Evolutionary conservation across 805 yeast genomes (phyloP), one percentile per base, ranked within the genome.

Genomic region (Crinitomyces ghanaensis): DNA sequence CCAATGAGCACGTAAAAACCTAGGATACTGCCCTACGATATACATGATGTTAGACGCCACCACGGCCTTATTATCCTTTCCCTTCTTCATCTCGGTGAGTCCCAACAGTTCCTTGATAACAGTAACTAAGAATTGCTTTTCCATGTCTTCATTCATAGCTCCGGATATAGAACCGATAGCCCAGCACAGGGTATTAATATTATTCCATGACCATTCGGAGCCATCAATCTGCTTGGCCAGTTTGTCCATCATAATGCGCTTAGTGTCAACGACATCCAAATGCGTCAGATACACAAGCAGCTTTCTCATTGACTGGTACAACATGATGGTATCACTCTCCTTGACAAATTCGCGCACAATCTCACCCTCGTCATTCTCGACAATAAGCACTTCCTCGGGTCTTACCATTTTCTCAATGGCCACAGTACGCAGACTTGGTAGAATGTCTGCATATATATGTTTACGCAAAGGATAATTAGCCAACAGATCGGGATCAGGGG

Each of bases 31-130:
- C 30, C 99, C 99, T 41, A 91, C 98, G 60, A 91, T 91, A 63
- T 91, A 91, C 99, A 91, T 91, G 53, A 91, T 91, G 56, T 91
- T 88, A n/a, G 97, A 91, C 6, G 99, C 99, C 37, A 91, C 97
- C 36, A 91, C 96, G 1, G 98, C 99, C 59, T 91, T 91, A 61
- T 91, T 91, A 59, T 85, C 96, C 56, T 91, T 91, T 43, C 98
- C 98, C 43, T 93, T 74, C 62, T 86, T 91, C 79, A 81, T 79
- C 53, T 88, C 97, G 4, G 98, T 91, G 45, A 91, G 69, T 0
- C 91, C 81, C 41, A 91, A 67, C 44, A 91, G 65, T 53, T 88
- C 96, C 59, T 84, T 91, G 47, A 91, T 88, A 20, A 91, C 96
- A 11, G 84, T 71, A 26, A 91, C 96, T 43, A 91, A 68, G 54